Evolutionary conservation across 2,329 filamentous ascomycete species (phyloP).

Genomic region (Claviceps pazoutovae): DNA sequence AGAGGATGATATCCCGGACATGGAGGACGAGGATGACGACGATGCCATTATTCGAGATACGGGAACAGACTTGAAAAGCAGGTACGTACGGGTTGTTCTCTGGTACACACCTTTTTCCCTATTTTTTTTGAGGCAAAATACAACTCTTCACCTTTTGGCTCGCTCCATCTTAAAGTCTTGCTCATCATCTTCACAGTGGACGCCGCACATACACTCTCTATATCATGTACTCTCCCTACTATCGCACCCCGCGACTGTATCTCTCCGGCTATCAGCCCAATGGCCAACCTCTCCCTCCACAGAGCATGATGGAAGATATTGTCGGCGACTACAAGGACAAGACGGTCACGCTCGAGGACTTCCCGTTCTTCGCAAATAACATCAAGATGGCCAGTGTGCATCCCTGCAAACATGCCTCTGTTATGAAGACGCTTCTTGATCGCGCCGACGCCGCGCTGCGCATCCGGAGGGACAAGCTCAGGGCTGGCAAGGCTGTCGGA

Average conservation of each 20-base stretch:
- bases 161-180: neutral
- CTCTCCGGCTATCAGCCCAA: conserved; percentile 75
- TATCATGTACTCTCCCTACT: conserved; percentile 95
- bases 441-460: conserved; percentile 89
- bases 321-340: conserved; percentile 97
- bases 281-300: conserved; percentile 67
- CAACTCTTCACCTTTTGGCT: neutral
- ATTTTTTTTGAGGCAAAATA: neutral
- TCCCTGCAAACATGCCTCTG: conserved; percentile 90
- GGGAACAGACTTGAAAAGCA: conserved; percentile 30
- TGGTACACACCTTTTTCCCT: neutral
- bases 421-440: conserved; percentile 96
- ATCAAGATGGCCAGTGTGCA: conserved; percentile 96
- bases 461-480: conserved; percentile 70
- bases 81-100: conserved; percentile 19
- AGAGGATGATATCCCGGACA: conserved; percentile 83
- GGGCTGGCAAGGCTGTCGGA: conserved; percentile 34
- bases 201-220: conserved; percentile 94
- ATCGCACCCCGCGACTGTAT: conserved; percentile 88
- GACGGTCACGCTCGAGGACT: conserved; percentile 95
- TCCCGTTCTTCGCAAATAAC: conserved; percentile 80
- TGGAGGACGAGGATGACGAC: conserved; percentile 96
- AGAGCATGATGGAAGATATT: conserved; percentile 92
- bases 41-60: conserved; percentile 88
- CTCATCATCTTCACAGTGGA: conserved; percentile 38